Percentiles rank a stretch among this genome's conserved stretches.
Conservation (phyloP, 805 yeast genomes). For the Ogataea corticis region DNA sequence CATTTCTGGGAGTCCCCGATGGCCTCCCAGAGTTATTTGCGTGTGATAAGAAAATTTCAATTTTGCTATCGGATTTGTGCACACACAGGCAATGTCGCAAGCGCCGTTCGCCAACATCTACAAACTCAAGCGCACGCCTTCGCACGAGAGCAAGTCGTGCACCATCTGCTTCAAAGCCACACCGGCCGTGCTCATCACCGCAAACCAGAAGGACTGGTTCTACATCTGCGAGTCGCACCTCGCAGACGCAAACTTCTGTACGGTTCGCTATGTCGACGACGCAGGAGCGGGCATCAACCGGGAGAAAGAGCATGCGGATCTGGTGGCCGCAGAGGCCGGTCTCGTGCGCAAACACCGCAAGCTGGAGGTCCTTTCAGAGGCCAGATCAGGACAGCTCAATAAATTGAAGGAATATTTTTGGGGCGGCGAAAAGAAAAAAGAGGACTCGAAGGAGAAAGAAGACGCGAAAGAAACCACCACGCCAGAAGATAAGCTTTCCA, state of each 20-base stretch:
- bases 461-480: neutral
- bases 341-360: constrained; percentile 37
- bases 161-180: constrained; percentile 52
- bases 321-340: constrained; percentile 25
- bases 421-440: constrained; percentile 16
- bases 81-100: constrained; percentile 12
- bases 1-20: too few species aligned
- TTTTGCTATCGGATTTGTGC: too few species aligned
- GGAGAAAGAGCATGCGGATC: constrained; percentile 23
- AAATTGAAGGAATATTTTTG: constrained; percentile 29
- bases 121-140: constrained; percentile 42
- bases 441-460: constrained; percentile 9
- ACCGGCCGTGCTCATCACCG: constrained; percentile 43
- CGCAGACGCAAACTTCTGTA: constrained; percentile 45
- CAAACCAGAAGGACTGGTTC: constrained; percentile 49
- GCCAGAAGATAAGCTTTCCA: constrained; percentile 11
- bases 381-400: constrained; percentile 27
- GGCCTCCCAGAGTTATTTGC: too few species aligned
- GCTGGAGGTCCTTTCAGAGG: constrained; percentile 32
- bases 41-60: too few species aligned
- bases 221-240: constrained; percentile 52
- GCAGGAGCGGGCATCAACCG: constrained; percentile 13
- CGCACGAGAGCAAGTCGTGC: constrained; percentile 46
- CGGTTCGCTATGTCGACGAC: constrained; percentile 36
- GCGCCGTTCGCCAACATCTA: constrained; percentile 37